phyloP scores from a whole-genome alignment of 352 stramenopile species.

The Phytophthora sojae region DNA sequence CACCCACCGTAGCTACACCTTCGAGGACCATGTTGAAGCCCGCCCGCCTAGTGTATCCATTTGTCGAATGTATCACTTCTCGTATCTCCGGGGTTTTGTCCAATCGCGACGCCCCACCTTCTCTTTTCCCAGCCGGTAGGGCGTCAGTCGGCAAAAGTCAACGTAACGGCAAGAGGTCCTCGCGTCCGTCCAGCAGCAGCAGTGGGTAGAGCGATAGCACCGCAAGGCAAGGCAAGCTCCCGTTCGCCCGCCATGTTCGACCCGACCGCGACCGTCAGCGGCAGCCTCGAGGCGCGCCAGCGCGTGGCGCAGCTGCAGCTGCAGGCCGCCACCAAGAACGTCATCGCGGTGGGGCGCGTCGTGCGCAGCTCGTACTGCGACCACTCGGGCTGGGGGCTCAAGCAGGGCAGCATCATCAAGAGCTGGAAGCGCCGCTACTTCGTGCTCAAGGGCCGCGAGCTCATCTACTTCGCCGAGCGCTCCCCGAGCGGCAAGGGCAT shows the following conservation, averaged over 20 bases:
- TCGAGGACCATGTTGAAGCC: too few species aligned
- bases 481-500: slow-evolving; percentile 78
- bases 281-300: slow-evolving; percentile 34
- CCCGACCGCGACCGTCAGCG: slow-evolving; percentile 25
- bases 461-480: slow-evolving; percentile 81
- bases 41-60: too few species aligned
- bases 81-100: neutral
- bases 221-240: too few species aligned
- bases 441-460: slow-evolving; percentile 75
- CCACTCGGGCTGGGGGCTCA: slow-evolving; percentile 79
- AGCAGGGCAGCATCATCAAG: slow-evolving; percentile 85
- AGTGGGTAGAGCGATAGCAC: too few species aligned
- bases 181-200: neutral
- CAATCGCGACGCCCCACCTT: slow-evolving; percentile 2
- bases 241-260: slow-evolving; percentile 30
- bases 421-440: slow-evolving; percentile 89
- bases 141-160: slow-evolving; percentile 9
- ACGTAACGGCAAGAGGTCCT: neutral
- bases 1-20: too few species aligned
- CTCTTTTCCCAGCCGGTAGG: slow-evolving; percentile 10
- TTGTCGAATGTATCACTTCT: neutral
- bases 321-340: slow-evolving; percentile 47
- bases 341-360: slow-evolving; percentile 57
- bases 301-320: slow-evolving; percentile 46
- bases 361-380: slow-evolving; percentile 75